Percentiles rank a stretch among this genome's conserved stretches.
Evolutionary conservation across 345 rosid species (phyloP).

Genomic region (Dipteronia sinensis): DNA sequence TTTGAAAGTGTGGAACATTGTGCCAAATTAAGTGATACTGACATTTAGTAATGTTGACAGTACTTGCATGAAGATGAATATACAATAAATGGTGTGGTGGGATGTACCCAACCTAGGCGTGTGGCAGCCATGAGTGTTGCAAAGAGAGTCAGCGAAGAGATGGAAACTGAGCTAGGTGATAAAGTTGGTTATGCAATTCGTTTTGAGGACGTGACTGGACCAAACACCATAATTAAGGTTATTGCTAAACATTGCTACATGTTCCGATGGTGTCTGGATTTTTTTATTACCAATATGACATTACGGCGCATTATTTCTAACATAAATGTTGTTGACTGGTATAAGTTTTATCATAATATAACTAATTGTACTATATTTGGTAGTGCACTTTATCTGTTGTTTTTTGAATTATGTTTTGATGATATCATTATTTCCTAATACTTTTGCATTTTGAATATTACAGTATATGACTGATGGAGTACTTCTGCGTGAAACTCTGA

Average conservation of each 20-base stretch:
- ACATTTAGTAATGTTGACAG: conserved; percentile 38
- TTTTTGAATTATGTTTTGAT: conserved; percentile 3
- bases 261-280: neutral
- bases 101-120: conserved; percentile 99
- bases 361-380: neutral
- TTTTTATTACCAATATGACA: neutral
- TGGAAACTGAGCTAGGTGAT: conserved; percentile 90
- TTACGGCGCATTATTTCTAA: neutral
- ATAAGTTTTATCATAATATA: neutral
- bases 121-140: conserved; percentile 99
- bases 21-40: conserved; percentile 10
- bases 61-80: conserved; percentile 94
- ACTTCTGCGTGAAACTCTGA: conserved; percentile 90
- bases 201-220: conserved; percentile 96
- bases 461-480: conserved; percentile 99
- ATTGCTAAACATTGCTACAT: neutral
- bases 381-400: neutral
- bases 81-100: conserved; percentile 70
- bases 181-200: conserved; percentile 98
- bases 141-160: conserved; percentile 98
- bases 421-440: conserved; percentile 2
- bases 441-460: conserved; percentile 22
- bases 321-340: neutral
- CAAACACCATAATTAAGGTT: conserved; percentile 89
- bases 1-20: neutral